Base-by-base conservation (phyloP, 208 protist genomes). In the Strigomonas culicis region DNA sequence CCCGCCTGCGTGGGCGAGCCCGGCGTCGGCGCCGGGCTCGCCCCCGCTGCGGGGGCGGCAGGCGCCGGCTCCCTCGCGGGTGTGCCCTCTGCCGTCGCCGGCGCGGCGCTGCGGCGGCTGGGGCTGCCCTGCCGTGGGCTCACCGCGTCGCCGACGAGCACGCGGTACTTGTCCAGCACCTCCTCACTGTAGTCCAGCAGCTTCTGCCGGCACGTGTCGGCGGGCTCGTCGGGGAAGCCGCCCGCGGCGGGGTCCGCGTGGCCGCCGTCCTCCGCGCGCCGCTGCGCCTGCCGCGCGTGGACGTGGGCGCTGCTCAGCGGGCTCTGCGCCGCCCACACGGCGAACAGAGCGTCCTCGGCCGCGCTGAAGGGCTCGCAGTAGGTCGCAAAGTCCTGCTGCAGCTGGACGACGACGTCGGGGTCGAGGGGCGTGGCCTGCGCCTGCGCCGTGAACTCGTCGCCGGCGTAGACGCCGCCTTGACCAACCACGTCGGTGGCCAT, bases 401-500 rank as follows among this genome's bases (percentile, higher is more conserved):
- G 32, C 4, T 22, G 13, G 21, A 4, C n/a, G 28, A 92, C 62
- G 19, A 63, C 60, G 11, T 56, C 50, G 2, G 64, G 70, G 6
- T 70, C 53, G 15, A 92, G 60, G 4, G 84, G 84, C 70, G 78
- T 82, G 24, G 77, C 56, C 63, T 65, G 44, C 36, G 77, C 74
- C 2, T 82, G 60, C 0, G 66, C 65, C 15, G 84, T 70, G 21
- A 72, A 67, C 68, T 93, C 84, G 49, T 91, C 87, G 0, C 84
- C 87, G 25, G 84, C 84, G 53, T 86, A 79, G 43, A 79, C 36
- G 31, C 64, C 69, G n/a, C 68, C 62, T 6, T 70, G 41, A 27
- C 82, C 87, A 1, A 86, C 75, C n/a, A 89, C 77, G n/a, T 91
- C 80, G 6, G 70, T 67, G 0, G 83, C 77, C 25, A 93, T 69